Percentiles rank a stretch among this genome's conserved stretches.
Conservation (phyloP, 176 grass and related monocot genomes). For the Carex cristatella region DNA sequence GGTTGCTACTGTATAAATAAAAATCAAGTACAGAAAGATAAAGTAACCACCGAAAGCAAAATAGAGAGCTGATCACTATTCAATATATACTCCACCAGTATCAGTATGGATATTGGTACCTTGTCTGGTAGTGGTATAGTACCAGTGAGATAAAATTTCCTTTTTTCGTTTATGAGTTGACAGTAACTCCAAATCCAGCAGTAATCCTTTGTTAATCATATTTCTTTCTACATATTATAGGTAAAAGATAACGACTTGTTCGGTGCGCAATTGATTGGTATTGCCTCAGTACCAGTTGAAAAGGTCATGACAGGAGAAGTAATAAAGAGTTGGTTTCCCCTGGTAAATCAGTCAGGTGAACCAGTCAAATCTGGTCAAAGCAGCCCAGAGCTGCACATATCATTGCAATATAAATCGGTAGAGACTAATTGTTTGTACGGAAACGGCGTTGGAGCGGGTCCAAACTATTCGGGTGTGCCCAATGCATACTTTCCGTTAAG, state of each 20-base stretch:
- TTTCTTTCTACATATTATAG: not conserved
- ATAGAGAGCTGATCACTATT: too few relatives aligned
- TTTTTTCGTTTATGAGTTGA: not conserved
- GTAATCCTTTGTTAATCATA: not conserved
- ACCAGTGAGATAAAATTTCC: not conserved
- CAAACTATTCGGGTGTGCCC: constrained; percentile 52
- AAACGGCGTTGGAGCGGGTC: constrained; percentile 44
- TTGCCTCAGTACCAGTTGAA: constrained; percentile 66
- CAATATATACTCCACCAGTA: not conserved
- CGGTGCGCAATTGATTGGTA: constrained; percentile 85
- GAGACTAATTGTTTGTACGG: constrained; percentile 56
- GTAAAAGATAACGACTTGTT: constrained; percentile 82
- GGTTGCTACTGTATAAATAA: not conserved
- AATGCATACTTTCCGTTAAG: constrained; percentile 90
- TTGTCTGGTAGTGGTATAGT: not conserved
- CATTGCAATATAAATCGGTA: constrained; percentile 61
- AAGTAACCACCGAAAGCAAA: not conserved
- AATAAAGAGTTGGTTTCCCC: constrained; percentile 69
- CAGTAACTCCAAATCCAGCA: not conserved
- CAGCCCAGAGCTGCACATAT: constrained; percentile 55
- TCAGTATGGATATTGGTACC: not conserved
- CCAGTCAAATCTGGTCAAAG: constrained; percentile 12
- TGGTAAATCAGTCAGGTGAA: constrained; percentile 40
- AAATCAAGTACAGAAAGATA: not conserved
- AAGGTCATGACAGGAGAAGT: constrained; percentile 40